Evolutionary conservation across 2,329 filamentous ascomycete genomes (phyloP), one percentile per base, ranked within the genome.

Genomic region (Neofusicoccum parvum): DNA sequence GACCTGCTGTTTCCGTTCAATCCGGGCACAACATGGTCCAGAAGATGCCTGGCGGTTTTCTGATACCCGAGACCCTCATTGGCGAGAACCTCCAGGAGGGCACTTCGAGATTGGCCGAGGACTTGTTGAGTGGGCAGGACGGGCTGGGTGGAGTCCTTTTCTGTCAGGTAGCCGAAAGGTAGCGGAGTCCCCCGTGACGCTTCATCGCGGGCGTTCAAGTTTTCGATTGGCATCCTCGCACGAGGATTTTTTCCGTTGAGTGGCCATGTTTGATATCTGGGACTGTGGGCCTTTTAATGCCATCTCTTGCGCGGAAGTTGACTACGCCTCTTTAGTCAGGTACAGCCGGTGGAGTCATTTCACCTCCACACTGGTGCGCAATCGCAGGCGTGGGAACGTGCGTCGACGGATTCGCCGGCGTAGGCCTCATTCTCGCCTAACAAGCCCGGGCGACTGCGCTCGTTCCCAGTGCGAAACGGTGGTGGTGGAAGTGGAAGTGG

Each of bases 1-100:
- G 77, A 78, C 36, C 73, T 83, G 69, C 87, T 88, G 72, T 87
- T 86, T 15, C 83, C 85, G 70, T 89, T 92, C 66, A 95, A 84
- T 1, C 85, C 90, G 6, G 82, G 82, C 3, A 75, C 74, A 6
- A 86, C 72, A 36, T 85, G 81, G 6, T 78, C 67, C 5, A 76
- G 68, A 3, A 86, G 70, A 69, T 86, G 84, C 6, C 73, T 68
- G 51, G 79, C 74, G 5, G 79, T 78, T 39, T 73, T 71, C 67
- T 77, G 71, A 14, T 81, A 71, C 14, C 84, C 84, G 2, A 81
- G 70, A 6, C 84, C 84, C 5, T 68, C 59, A 0, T 66, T 34
- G 10, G 80, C 76, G 2, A 86, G 72, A 1, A 69, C 70, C 1
- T 69, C 43, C n/a, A 73, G 71, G 14, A 86, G 72, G 11, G 69